Evolutionary conservation across 2,329 filamentous ascomycete species (phyloP).

Genomic region (Fusarium caatingaense): DNA sequence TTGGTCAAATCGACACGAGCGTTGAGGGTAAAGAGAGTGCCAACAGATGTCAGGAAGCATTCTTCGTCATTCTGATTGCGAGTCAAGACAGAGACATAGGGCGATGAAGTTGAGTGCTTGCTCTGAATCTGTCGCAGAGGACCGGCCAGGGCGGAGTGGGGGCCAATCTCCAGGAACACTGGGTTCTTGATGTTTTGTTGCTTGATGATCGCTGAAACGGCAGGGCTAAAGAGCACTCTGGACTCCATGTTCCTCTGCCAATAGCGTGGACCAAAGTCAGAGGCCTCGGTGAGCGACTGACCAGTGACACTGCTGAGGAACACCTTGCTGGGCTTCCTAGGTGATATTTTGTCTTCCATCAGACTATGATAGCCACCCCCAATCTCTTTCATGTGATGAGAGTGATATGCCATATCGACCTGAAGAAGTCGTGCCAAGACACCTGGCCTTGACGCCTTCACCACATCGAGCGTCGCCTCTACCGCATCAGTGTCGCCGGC

Average conservation of each 20-base stretch:
- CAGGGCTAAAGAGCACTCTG: background rate
- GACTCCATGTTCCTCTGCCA: slow-evolving; percentile 8
- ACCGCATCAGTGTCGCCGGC: background rate
- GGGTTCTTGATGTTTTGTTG: background rate
- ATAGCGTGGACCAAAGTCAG: background rate
- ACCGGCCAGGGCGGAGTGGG: slow-evolving; percentile 5
- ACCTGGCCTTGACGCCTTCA: background rate
- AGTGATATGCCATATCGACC: slow-evolving; percentile 11
- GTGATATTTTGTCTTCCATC: background rate
- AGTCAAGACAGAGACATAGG: background rate
- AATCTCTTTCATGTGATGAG: slow-evolving; percentile 3
- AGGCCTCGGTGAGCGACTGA: background rate
- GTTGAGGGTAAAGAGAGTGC: background rate
- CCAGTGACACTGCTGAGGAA: slow-evolving; percentile 3
- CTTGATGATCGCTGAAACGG: background rate
- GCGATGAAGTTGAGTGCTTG: background rate
- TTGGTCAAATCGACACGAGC: background rate
- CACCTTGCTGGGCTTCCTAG: background rate
- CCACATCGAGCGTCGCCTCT: background rate
- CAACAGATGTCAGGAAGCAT: background rate
- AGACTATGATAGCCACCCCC: background rate
- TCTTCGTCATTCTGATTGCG: background rate
- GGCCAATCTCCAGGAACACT: slow-evolving; percentile 3
- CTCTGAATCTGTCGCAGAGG: slow-evolving; percentile 7
- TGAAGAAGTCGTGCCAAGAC: background rate